These are phyloP conservation scores for Glomus cerebriforme DNA, from an alignment of 192 early-diverging fungal genomes.

Conservation along the genomic window DNA sequence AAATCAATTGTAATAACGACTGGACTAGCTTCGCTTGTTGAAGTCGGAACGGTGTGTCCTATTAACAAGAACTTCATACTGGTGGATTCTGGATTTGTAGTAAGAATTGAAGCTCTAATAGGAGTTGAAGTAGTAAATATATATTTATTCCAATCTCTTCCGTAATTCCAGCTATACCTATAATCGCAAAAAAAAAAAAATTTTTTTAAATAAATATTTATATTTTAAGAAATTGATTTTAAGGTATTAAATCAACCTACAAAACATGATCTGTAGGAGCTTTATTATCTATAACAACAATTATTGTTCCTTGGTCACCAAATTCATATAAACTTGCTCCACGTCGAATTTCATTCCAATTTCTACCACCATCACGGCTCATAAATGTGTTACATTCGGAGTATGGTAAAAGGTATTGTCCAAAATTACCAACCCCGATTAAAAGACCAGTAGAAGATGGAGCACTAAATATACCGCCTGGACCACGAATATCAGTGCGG, in stretches of 20 bases:
- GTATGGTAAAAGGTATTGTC: conserved; percentile 59
- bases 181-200: not conserved
- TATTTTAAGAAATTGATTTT: not conserved
- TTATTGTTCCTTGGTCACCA: conserved; percentile 88
- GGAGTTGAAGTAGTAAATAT: conserved; percentile 57
- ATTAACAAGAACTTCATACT: conserved; percentile 75
- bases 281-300: conserved; percentile 76
- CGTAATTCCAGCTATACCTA: conserved; percentile 76
- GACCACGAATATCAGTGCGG: conserved; percentile 64
- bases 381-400: conserved; percentile 72
- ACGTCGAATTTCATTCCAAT: conserved; percentile 67
- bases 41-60: conserved; percentile 47
- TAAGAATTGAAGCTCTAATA: conserved; percentile 62
- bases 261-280: conserved; percentile 62
- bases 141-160: conserved; percentile 68
- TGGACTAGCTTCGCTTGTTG: conserved; percentile 30
- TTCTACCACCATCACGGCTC: conserved; percentile 82
- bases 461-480: conserved; percentile 68
- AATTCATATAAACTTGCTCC: conserved; percentile 77
- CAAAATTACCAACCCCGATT: conserved; percentile 92
- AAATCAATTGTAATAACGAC: conserved; percentile 67
- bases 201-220: not conserved
- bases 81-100: conserved; percentile 63
- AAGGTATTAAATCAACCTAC: conserved; percentile 36
- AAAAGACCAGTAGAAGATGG: conserved; percentile 76